Base-by-base conservation (phyloP, 2,329 filamentous ascomycete species). In the Fusarium abutilonis region DNA sequence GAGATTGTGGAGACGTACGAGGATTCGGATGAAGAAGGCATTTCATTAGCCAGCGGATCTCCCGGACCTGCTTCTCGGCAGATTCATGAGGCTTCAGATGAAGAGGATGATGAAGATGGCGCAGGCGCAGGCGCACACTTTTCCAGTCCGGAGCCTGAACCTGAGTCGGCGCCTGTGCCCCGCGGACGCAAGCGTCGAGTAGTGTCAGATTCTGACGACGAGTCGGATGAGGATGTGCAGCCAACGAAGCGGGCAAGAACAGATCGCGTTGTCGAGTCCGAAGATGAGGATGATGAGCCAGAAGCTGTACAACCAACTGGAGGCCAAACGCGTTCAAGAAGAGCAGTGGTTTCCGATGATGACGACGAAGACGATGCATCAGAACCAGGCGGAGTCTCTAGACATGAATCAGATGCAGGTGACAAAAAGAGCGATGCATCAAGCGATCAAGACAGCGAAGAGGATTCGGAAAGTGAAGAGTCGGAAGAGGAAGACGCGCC, bases 201-300 rank as follows among this genome's bases (percentile, higher is more conserved):
- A 3, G 65, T 76, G 1, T 53, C 64, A 0, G 75, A 75, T n/a
- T 75, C 74, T 0, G 73, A 75, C 9, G 72, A 74, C 5, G 71
- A 72, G 14, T 66, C 70, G 0, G 65, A 68, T 0, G 64, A 54
- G 4, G 60, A 62, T 1, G 65, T 55, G 1, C 64, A 63, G 15
- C 66, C 62, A 2, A 48, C 32, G 6, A 75, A 74, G 32, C 71
- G 69, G 13, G 63, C 62, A 2, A 72, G 74, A 9, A 57, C 45
- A 0, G 42, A 45, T 2, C 62, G 51, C 1, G 43, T 67, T 1
- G 51, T 64, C 1, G 50, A 69, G 0, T 69, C 67, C 0, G 74
- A 75, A 9, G 61, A 65, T 0, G 70, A 74, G 14, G 58, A 67
- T 1, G 58, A 68, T 1, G 43, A 52, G 1, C 50, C 43, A 10